Evolutionary conservation across 441 rosid genomes (phyloP).

Genomic region (Raphanus hybrid): DNA sequence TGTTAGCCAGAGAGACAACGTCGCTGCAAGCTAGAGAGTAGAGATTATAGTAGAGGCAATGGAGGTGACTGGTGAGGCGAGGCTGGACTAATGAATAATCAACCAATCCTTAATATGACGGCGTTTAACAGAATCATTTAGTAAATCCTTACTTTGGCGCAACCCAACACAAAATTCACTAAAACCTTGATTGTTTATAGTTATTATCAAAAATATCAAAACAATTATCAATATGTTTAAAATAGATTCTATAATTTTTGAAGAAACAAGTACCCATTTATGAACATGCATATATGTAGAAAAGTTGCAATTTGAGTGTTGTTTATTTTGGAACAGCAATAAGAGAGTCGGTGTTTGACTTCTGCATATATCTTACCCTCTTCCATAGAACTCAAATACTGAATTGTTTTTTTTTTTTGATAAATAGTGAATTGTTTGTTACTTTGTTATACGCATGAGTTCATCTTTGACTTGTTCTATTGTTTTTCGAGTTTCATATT

Average conservation of each 20-base stretch:
- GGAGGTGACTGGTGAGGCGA: not conserved
- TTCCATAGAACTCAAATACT: not conserved
- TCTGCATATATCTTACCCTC: constrained; percentile 8
- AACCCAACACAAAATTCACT: not conserved
- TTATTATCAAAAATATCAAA: not conserved
- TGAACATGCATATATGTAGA: not conserved
- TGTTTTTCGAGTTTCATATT: not conserved
- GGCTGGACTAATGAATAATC: not conserved
- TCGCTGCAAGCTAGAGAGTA: not conserved
- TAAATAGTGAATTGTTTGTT: not conserved
- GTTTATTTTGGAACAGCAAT: constrained; percentile 17
- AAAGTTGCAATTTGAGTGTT: not conserved
- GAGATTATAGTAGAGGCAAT: constrained; percentile 14
- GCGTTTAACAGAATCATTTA: not conserved
- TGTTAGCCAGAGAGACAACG: not conserved
- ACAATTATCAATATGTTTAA: no score
- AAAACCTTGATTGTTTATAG: not conserved
- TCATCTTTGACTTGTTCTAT: constrained; percentile 29
- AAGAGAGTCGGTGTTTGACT: constrained; percentile 29
- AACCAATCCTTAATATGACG: not conserved
- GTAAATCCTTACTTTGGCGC: not conserved
- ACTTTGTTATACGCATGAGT: constrained; percentile 18
- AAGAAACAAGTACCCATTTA: not conserved
- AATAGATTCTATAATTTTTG: not conserved
- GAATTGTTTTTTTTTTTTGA: no score